phyloP scores from a whole-genome alignment of 768 basidiomycete genomes.

The Cantharellus anzutake region DNA sequence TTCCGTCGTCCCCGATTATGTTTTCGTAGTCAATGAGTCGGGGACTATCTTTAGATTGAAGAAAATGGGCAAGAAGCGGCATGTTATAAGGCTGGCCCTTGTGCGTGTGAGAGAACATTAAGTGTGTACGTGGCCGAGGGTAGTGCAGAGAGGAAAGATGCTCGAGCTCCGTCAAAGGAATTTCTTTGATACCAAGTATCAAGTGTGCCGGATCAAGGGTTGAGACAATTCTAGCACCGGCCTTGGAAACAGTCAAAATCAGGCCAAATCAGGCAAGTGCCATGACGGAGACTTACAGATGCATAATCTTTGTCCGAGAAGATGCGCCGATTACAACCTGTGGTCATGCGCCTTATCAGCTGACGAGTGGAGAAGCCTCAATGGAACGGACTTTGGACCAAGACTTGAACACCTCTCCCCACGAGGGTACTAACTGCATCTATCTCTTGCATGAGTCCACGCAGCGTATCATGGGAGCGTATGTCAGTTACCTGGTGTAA shows the following conservation, averaged over 20 bases:
- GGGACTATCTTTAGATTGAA: conserved; percentile 17
- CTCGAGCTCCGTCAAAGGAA: conserved; percentile 39
- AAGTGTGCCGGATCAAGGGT: conserved; percentile 49
- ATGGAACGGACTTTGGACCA: conserved; percentile 58
- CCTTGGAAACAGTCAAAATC: conserved; percentile 24
- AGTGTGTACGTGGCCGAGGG: conserved; percentile 39
- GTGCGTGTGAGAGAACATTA: conserved; percentile 86
- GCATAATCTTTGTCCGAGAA: background rate
- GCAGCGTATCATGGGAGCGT: too few relatives aligned
- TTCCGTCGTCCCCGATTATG: conserved; percentile 38
- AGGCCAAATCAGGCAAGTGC: background rate
- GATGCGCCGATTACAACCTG: background rate
- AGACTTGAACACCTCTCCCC: conserved; percentile 36
- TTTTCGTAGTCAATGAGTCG: conserved; percentile 75
- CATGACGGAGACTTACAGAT: background rate
- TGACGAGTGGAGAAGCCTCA: conserved; percentile 15
- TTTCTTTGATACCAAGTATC: conserved; percentile 78
- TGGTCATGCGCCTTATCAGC: too few relatives aligned
- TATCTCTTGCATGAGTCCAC: too few relatives aligned
- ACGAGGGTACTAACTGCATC: conserved; percentile 43
- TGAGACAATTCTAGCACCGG: conserved; percentile 47
- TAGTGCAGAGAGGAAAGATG: conserved; percentile 24
- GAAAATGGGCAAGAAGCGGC: conserved; percentile 48
- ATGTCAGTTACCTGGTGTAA: conserved; percentile 35
- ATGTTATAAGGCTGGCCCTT: conserved; percentile 77